Conservation (phyloP, 2,329 filamentous ascomycete genomes). For the Drechslerella dactyloides region DNA sequence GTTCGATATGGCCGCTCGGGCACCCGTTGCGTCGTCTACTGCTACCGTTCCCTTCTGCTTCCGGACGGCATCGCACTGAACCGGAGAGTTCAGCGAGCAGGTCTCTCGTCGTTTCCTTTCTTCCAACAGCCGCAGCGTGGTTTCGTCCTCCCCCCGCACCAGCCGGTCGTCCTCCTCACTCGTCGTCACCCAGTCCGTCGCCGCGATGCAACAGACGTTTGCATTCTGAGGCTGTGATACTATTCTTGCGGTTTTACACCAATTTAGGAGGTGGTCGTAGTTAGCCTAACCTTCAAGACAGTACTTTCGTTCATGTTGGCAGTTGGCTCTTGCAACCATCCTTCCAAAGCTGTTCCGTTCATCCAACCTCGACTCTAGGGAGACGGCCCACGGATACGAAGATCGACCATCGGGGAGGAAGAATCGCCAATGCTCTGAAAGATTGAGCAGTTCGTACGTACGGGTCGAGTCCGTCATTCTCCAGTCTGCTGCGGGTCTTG, state of each 20-base stretch:
- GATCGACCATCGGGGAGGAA: constrained; percentile 5
- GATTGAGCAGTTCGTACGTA: constrained; percentile 9
- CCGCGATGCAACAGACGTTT: constrained; percentile 22
- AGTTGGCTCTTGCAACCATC: constrained; percentile 5
- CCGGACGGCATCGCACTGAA: constrained; percentile 8
- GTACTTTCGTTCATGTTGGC: constrained; percentile 29
- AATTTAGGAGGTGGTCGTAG: constrained; percentile 15
- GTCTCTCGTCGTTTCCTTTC: constrained; percentile 18
- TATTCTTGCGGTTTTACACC: constrained; percentile 33
- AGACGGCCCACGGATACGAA: not conserved
- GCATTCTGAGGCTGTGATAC: constrained; percentile 27
- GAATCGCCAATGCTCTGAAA: constrained; percentile 5
- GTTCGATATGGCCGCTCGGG: constrained; percentile 11
- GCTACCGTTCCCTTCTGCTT: constrained; percentile 10
- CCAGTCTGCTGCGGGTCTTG: constrained; percentile 41
- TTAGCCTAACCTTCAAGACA: constrained; percentile 12
- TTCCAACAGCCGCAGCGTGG: constrained; percentile 27
- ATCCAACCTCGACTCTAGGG: too few relatives aligned
- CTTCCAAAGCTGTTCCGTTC: not conserved
- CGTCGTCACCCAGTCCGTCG: constrained; percentile 27
- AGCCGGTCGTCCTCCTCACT: constrained; percentile 14
- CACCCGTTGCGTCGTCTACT: constrained; percentile 7
- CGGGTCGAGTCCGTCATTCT: constrained; percentile 2
- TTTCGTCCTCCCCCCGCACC: constrained; percentile 6
- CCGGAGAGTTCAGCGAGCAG: constrained; percentile 2